Base-by-base conservation (phyloP, 2,329 filamentous ascomycete genomes). In the Fusarium sp. region DNA sequence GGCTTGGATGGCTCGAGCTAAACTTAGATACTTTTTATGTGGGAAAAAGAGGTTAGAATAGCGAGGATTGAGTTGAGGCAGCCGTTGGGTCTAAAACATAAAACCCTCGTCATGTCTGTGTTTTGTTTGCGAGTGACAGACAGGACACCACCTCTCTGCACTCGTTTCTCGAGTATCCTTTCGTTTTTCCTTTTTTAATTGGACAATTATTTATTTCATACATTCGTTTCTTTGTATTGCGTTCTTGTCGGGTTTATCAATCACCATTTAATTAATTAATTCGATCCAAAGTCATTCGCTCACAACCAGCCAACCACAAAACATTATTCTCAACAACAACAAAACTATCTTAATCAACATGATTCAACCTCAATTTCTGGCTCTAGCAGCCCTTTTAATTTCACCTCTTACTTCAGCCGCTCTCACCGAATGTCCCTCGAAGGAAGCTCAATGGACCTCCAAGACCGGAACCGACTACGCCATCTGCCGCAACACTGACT, bases 401-500 rank as follows among this genome's bases (percentile, higher is more conserved):
- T 30, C 61, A 8, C 63, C 62, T 4, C 24, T 66, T 20, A 11
- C 62, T 34, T 62, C 56, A 20, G 63, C 63, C 39, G 62, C 63
- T 30, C 40, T 66, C 12, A 66, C 62, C 7, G 24, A 61, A 20
- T 66, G 63, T 14, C 63, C 63, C 2, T 49, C 62, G 8, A 66
- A 66, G 44, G 63, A 66, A 52, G 30, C 56, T 8, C 47, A 23
- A 2, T 66, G 56, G 62, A 62, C 40, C 2, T 60, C 62, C 11
- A 36, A 52, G 15, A 36, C 45, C 10, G 62, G 50, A 38, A 39
- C 21, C 6, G 49, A 24, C 8, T 66, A 66, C 38, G 48, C 20
- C 26, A 65, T 68, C 19, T 68, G 65, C 54, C 50, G 47, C 20
- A 61, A 61, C 26, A 68, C 65, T 7, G 65, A 68, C 21, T 68